Evolutionary conservation across 352 stramenopile genomes (phyloP).

Genomic region (Phytopythium delawarense): DNA sequence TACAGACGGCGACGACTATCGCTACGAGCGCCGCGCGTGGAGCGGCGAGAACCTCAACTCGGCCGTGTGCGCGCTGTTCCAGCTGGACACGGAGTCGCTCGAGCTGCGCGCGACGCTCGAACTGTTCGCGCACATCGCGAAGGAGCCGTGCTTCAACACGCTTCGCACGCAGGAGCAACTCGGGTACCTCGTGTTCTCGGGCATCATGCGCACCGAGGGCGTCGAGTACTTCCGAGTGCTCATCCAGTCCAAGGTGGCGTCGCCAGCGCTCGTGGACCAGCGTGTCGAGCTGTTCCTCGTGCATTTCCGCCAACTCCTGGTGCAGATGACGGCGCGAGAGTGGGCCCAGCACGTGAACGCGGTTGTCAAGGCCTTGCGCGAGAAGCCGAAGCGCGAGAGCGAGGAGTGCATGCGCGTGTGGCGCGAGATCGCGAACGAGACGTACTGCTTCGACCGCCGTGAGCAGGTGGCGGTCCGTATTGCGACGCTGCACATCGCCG

Average conservation of each 20-base stretch:
- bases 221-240: slow-evolving; percentile 73
- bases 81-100: slow-evolving; percentile 53
- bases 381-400: slow-evolving; percentile 70
- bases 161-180: slow-evolving; percentile 92
- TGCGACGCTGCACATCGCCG: slow-evolving; percentile 32
- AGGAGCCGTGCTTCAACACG: slow-evolving; percentile 90
- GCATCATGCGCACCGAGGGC: slow-evolving; percentile 34
- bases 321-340: slow-evolving; percentile 21
- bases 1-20: slow-evolving; percentile 36
- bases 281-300: slow-evolving; percentile 71
- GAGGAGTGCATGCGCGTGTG: slow-evolving; percentile 63
- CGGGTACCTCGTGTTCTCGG: slow-evolving; percentile 86
- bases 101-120: slow-evolving; percentile 43
- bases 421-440: slow-evolving; percentile 59
- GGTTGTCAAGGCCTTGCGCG: slow-evolving; percentile 48
- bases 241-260: slow-evolving; percentile 76
- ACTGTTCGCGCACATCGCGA: slow-evolving; percentile 85
- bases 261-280: slow-evolving; percentile 55
- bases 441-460: slow-evolving; percentile 65
- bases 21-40: slow-evolving; percentile 50
- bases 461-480: slow-evolving; percentile 49
- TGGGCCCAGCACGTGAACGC: slow-evolving; percentile 60
- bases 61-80: slow-evolving; percentile 66
- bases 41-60: slow-evolving; percentile 78
- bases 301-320: slow-evolving; percentile 35